Evolutionary conservation across 129 eudicot genomes (phyloP), one percentile per base, ranked within the genome.

Genomic region (Flaveria linearis): DNA sequence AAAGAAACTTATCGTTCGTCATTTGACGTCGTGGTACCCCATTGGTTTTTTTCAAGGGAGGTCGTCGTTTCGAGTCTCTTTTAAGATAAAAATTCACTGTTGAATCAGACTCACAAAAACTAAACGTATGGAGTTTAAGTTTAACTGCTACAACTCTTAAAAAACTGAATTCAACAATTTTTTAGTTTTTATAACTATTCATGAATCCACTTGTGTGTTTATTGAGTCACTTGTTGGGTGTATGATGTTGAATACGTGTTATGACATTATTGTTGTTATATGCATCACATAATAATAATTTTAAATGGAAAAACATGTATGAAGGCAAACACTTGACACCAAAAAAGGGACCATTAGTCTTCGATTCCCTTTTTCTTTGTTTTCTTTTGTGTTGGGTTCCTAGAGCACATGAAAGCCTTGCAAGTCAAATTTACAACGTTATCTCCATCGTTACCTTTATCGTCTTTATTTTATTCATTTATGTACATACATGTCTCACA

Each of bases 271-370:
- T 36, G 41, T 36, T 5, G 41, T 36, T 36, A 36, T 36, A 36
- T 36, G 41, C 5, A 16, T 63, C 72, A 51, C 53, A 63, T 20
- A 66, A 36, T 9, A 23, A 14, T 36, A 42, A 49, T 2, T 17
- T 57, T 43, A 43, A 36, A 65, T 20, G 66, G 43, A 72, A 79
- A 79, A 79, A 79, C 83, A 80, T 72, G 74, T 80, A 80, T 80
- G 66, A 72, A 72, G 68, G 74, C 61, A 80, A 80, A 80, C 73
- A 80, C 83, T 78, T 80, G 83, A 69, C 74, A 73, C 46, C 79
- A 66, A 65, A 80, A 62, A 16, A 52, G 65, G 65, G 79, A 75
- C 71, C 79, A 75, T 62, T 7, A 75, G 79, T 75, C 79, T 75
- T 61, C 18, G 61, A 46, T 62, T 75, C 71, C 78, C 62, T 75